Conservation (phyloP, 441 rosid genomes). For the Flueggea neowawraea region DNA sequence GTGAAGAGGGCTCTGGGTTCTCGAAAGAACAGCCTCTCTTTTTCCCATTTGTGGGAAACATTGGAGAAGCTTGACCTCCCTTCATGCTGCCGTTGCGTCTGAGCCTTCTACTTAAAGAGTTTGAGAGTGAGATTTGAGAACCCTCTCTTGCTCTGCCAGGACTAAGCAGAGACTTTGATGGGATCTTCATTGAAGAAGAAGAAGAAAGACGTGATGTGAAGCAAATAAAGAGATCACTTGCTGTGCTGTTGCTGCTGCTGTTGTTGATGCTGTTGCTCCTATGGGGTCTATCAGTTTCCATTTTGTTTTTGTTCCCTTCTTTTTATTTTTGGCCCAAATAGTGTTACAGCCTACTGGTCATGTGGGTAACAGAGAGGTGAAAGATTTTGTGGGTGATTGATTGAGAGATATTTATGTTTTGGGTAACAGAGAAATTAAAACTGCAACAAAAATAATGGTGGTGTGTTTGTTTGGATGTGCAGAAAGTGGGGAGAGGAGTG, state of each 20-base stretch:
- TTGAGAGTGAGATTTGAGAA: constrained; percentile 72
- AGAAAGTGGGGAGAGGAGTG: constrained; percentile 16
- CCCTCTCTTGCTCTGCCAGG: constrained; percentile 53
- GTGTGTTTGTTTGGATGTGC: constrained; percentile 10
- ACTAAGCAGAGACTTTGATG: constrained; percentile 73
- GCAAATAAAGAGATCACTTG: constrained; percentile 73
- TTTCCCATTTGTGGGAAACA: constrained; percentile 56
- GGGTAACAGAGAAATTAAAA: background rate
- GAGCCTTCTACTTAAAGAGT: constrained; percentile 71
- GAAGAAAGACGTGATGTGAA: constrained; percentile 78
- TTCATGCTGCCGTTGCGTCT: constrained; percentile 65
- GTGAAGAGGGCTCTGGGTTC: constrained; percentile 84
- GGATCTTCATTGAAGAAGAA: constrained; percentile 78
- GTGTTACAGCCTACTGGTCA: background rate
- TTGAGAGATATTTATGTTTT: constrained; percentile 8
- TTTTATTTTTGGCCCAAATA: background rate
- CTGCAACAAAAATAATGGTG: background rate
- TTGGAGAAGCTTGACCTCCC: constrained; percentile 79
- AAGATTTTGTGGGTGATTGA: background rate
- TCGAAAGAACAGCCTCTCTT: constrained; percentile 59
- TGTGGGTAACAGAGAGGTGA: background rate
- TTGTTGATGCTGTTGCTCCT: constrained; percentile 47
- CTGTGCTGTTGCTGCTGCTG: constrained; percentile 17
- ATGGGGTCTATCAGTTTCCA: constrained; percentile 82
- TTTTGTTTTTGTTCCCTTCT: constrained; percentile 17